A percentile compares a stretch with the other conserved stretches of the same genome.
Evolutionary conservation across 1,139 yeast genomes (phyloP).

Genomic region (Taphrina deformans): DNA sequence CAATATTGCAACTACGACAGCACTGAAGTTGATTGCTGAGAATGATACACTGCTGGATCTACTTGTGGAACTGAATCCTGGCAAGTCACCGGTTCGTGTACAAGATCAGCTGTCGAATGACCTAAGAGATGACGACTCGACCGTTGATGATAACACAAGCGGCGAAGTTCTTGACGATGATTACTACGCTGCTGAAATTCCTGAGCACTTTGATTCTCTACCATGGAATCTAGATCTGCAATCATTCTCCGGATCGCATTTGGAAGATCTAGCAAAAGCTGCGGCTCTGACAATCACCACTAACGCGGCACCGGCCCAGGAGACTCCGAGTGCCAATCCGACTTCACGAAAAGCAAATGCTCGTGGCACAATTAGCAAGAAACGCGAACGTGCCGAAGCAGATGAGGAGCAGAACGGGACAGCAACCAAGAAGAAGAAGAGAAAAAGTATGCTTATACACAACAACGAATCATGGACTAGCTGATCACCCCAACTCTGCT

Average conservation of each 20-base stretch:
- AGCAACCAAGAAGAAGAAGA: slow-evolving; percentile 6
- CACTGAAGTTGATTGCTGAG: slow-evolving; percentile 20
- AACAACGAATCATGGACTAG: slow-evolving; percentile 6
- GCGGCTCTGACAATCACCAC: neutral
- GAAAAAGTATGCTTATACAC: neutral
- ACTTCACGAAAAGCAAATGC: neutral
- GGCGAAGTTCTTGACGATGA: slow-evolving; percentile 1
- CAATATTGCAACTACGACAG: slow-evolving; percentile 12
- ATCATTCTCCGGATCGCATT: slow-evolving; percentile 14
- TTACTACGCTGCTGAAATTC: slow-evolving; percentile 4
- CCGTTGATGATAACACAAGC: neutral
- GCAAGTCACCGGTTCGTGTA: neutral
- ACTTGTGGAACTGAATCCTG: slow-evolving; percentile 1
- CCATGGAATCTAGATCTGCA: slow-evolving; percentile 27
- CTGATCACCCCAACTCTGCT: too few relatives aligned
- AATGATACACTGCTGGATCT: slow-evolving; percentile 23
- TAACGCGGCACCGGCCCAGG: neutral
- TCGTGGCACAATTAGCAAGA: slow-evolving; percentile 3
- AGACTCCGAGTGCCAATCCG: neutral
- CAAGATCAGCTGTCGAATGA: neutral
- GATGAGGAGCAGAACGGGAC: slow-evolving; percentile 8
- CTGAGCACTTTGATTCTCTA: slow-evolving; percentile 12
- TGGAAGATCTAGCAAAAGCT: slow-evolving; percentile 17
- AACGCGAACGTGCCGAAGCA: slow-evolving; percentile 1
- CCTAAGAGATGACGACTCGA: neutral